Base-by-base conservation (phyloP, 306 rosid genomes). In the Mimosa bimucronata region DNA sequence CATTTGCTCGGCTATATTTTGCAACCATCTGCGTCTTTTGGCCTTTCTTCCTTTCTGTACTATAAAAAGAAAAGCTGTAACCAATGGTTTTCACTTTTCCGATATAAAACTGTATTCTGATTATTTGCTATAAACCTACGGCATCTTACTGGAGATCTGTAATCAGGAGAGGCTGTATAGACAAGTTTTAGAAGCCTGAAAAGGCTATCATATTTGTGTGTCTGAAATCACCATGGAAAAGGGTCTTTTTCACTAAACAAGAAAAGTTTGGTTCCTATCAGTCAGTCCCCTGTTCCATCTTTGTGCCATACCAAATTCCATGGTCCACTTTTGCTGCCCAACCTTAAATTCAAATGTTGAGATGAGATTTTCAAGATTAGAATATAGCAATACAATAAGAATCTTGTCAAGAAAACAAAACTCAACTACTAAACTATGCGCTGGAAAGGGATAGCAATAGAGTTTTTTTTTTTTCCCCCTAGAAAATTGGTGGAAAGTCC, bases 281-380 rank as follows among this genome's bases (percentile, higher is more conserved):
- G 70, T 91, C 85, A 80, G 71, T 84, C 88, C 79, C 85, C 83
- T 50, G 86, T 81, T 85, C 81, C 83, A 44, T 53, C 89, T 40
- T 85, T 77, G 45, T 82, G 76, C 94, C 94, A 95, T 71, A 95
- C 72, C 86, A 78, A 26, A 71, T 83, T 79, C 98, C 97, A 95
- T 23, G 97, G 98, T 82, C 97, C 97, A 30, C 86, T 86, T 89
- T 86, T 92, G 66, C 89, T 83, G 80, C 94, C 86, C 83, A 95
- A 84, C 90, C 98, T 92, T 84, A 40, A 83, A 41, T 55, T 13
- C 3, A 16, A 40, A 28, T 7, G 37, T 12, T 3, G 53, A 73
- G n/a, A 57, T 42, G 57, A 69, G 53, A 67, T 74, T 12, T 62
- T 26, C 25, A 37, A 73, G 34, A 52, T 73, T 74, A 83, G 60